A percentile compares a stretch with the other conserved stretches of the same genome.
These are phyloP conservation scores for Epichloe sp. DNA, from an alignment of 2,329 filamentous ascomycete species.

Conservation along the genomic window DNA sequence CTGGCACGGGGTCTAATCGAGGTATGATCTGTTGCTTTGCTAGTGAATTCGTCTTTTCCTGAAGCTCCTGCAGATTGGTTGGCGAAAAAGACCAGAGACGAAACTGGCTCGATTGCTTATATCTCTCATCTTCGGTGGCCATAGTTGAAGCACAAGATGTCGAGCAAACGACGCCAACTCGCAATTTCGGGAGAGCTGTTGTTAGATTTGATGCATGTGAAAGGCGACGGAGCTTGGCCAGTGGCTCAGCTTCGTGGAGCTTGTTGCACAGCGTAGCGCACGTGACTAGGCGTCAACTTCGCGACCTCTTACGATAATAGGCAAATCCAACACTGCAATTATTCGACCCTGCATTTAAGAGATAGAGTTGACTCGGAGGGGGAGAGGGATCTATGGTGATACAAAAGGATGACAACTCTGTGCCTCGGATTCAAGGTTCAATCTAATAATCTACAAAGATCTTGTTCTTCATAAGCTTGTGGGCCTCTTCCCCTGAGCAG, in stretches of 20 bases:
- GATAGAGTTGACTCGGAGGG: background rate
- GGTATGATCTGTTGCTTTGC: conserved; percentile 50
- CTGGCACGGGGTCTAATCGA: conserved; percentile 46
- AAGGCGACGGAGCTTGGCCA: background rate
- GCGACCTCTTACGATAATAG: background rate
- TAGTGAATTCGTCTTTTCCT: conserved; percentile 64
- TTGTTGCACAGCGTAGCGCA: conserved; percentile 4
- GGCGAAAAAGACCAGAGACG: conserved; percentile 86
- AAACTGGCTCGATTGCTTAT: conserved; percentile 81
- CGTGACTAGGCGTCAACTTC: conserved; percentile 2
- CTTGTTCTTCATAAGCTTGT: background rate
- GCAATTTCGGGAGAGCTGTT: background rate
- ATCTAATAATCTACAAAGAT: background rate
- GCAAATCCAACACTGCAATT: no score
- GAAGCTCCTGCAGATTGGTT: conserved; percentile 54
- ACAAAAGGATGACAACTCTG: background rate
- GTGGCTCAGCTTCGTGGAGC: background rate
- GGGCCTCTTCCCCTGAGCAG: no score
- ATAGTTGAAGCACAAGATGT: conserved; percentile 29
- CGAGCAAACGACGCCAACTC: background rate
- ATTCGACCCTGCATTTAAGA: no score
- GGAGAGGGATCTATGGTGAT: background rate
- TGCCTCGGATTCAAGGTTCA: background rate
- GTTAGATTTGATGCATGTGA: background rate
- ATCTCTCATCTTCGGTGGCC: conserved; percentile 78